Conservation (phyloP, 169 alveolate genomes). For the Neospora caninum region DNA sequence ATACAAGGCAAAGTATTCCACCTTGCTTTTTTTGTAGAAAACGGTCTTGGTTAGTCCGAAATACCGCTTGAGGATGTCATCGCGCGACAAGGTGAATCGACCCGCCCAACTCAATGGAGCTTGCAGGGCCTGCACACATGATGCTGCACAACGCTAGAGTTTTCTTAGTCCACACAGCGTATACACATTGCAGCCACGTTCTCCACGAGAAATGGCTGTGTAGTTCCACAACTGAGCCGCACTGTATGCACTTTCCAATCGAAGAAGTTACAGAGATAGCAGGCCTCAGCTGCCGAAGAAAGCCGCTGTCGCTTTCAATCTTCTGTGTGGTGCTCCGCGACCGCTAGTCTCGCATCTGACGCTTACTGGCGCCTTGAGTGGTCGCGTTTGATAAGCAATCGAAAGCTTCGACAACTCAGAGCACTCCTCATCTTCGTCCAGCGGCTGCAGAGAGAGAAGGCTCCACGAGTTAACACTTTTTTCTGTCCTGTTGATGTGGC, state of each 20-base stretch:
- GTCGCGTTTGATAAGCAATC: background rate
- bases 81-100: background rate
- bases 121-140: background rate
- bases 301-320: no score
- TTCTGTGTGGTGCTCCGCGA: background rate
- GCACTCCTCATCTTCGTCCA: background rate
- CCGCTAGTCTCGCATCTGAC: background rate
- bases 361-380: background rate
- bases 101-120: constrained; percentile 36
- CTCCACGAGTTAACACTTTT: no score
- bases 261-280: no score
- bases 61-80: background rate
- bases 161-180: background rate
- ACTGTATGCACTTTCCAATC: no score
- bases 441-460: background rate
- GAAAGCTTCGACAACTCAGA: background rate
- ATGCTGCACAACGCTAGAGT: background rate
- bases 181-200: no score
- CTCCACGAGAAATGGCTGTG: no score
- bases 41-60: constrained; percentile 80
- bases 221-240: no score
- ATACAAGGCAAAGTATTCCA: constrained; percentile 82
- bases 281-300: no score
- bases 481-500: no score
- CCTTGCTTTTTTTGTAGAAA: constrained; percentile 81